These are phyloP conservation scores for Pyrenophora seminiperda DNA, from an alignment of 2,329 filamentous ascomycete genomes.

Conservation along the genomic window DNA sequence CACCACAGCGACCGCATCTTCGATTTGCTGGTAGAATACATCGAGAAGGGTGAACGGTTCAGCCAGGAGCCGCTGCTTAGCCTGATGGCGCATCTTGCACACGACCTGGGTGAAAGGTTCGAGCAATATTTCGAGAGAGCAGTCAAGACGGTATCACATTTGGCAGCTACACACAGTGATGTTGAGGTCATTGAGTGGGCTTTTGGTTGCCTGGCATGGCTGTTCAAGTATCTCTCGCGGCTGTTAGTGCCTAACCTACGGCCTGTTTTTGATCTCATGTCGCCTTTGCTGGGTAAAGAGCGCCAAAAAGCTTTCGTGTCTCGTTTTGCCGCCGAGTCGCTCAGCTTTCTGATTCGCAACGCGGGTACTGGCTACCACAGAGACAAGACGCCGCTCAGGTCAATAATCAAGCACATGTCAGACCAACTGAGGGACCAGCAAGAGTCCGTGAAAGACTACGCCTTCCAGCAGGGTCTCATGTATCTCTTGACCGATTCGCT, in stretches of 20 bases:
- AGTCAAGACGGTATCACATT: constrained; percentile 74
- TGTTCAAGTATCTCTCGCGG: constrained; percentile 95
- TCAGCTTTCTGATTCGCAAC: constrained; percentile 93
- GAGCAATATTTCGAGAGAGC: constrained; percentile 83
- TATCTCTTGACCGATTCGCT: constrained; percentile 85
- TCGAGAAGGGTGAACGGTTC: constrained; percentile 76
- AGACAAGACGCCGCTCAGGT: constrained; percentile 68
- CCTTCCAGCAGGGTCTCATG: constrained; percentile 90
- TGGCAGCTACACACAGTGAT: constrained; percentile 77
- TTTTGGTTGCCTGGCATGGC: constrained; percentile 89
- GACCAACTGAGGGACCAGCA: constrained; percentile 65
- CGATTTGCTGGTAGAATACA: constrained; percentile 73
- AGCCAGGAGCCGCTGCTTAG: constrained; percentile 85
- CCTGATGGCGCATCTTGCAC: constrained; percentile 91
- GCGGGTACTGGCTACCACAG: constrained; percentile 78
- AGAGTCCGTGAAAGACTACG: constrained; percentile 63
- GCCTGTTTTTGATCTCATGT: constrained; percentile 82
- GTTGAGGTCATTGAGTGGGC: constrained; percentile 97
- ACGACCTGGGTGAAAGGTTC: constrained; percentile 85
- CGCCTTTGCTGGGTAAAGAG: constrained; percentile 80
- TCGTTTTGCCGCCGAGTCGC: constrained; percentile 89
- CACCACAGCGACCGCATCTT: constrained; percentile 89
- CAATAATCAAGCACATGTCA: constrained; percentile 74
- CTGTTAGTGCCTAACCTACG: constrained; percentile 83
- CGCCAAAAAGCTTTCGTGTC: constrained; percentile 85